Evolutionary conservation across 257 asterid genomes (phyloP).

Genomic region (Primulina huaijiensis): DNA sequence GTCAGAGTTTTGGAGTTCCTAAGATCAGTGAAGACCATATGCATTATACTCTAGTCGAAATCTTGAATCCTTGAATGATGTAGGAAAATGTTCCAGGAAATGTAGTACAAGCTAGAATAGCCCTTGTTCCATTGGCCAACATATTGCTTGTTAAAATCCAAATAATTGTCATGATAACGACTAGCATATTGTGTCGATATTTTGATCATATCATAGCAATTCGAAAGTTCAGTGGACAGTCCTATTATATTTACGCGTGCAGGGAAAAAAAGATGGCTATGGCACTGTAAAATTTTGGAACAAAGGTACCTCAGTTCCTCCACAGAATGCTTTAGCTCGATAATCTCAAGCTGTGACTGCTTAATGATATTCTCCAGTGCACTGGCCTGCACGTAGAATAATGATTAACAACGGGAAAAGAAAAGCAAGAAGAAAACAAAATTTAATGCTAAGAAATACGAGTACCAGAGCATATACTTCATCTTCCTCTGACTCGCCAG

Average conservation of each 20-base stretch:
- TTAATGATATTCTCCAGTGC: slow-evolving; percentile 87
- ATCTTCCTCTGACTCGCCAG: slow-evolving; percentile 58
- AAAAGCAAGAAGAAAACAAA: slow-evolving; percentile 9
- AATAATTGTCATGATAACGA: not conserved
- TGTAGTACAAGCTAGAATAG: slow-evolving; percentile 6
- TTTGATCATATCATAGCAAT: slow-evolving; percentile 13
- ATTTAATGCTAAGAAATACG: slow-evolving; percentile 14
- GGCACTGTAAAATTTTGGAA: slow-evolving; percentile 13
- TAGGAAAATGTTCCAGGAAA: not conserved
- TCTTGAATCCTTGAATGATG: slow-evolving; percentile 4
- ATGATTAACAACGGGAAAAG: slow-evolving; percentile 25
- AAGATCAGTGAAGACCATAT: slow-evolving; percentile 6
- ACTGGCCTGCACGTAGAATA: slow-evolving; percentile 59
- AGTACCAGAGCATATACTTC: slow-evolving; percentile 92
- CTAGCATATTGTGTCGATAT: slow-evolving; percentile 16
- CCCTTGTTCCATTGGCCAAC: slow-evolving; percentile 8
- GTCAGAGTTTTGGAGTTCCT: slow-evolving; percentile 12
- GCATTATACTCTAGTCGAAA: slow-evolving; percentile 4
- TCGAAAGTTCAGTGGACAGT: not conserved
- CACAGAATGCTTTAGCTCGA: slow-evolving; percentile 87
- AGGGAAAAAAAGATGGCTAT: not conserved
- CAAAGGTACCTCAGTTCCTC: slow-evolving; percentile 79
- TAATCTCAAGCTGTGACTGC: slow-evolving; percentile 95
- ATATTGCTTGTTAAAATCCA: slow-evolving; percentile 3
- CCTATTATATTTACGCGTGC: slow-evolving; percentile 1